These are phyloP conservation scores for Aspergillus ellipticus DNA, from an alignment of 495 filamentous ascomycete genomes.

Conservation along the genomic window DNA sequence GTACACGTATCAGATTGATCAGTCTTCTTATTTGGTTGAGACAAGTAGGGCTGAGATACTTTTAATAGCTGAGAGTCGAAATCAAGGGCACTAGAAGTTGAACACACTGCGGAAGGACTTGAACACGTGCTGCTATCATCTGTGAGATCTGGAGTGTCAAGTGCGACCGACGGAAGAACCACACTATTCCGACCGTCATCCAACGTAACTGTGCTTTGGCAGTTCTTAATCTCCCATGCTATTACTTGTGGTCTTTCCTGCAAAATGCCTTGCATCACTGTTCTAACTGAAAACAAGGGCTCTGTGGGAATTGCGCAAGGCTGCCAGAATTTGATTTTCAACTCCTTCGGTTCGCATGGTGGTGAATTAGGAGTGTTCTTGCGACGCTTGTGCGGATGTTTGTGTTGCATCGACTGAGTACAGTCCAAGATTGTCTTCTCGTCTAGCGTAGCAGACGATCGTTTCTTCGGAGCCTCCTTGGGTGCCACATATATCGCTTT, in stretches of 20 bases:
- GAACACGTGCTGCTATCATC: neutral
- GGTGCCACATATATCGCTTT: neutral
- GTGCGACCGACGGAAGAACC: neutral
- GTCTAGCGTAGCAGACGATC: neutral
- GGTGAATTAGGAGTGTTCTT: neutral
- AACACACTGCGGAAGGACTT: conserved; percentile 1
- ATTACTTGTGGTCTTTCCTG: neutral
- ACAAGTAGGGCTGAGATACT: neutral
- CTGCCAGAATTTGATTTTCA: conserved; percentile 3
- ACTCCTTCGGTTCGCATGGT: neutral
- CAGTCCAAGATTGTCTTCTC: conserved; percentile 1
- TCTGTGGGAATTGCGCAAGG: neutral
- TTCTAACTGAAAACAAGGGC: neutral
- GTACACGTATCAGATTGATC: neutral
- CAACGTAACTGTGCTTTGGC: neutral
- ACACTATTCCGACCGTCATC: neutral
- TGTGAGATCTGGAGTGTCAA: neutral
- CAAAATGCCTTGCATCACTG: neutral
- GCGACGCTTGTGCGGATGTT: neutral
- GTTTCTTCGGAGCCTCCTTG: conserved; percentile 1
- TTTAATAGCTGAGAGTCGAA: neutral
- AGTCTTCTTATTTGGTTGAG: neutral
- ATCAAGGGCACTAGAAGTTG: neutral
- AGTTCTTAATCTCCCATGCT: neutral
- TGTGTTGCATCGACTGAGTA: neutral